phyloP scores from a whole-genome alignment of 345 rosid species.

The Pugionium cornutum region DNA sequence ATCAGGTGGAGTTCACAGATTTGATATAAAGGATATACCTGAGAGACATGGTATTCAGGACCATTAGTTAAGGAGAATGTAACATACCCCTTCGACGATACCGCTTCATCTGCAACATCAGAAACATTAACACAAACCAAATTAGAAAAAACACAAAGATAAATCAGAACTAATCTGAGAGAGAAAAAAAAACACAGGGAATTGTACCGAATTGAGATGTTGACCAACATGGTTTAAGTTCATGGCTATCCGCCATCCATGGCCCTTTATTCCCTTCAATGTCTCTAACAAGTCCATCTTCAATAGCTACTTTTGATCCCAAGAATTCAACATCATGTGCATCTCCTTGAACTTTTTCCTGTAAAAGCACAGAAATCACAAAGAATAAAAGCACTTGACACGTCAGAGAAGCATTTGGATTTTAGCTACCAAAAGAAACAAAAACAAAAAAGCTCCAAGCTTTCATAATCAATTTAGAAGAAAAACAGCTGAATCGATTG shows the following conservation, averaged over 20 bases:
- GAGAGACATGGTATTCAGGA: too few species aligned
- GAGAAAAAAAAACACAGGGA: neutral
- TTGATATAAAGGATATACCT: too few species aligned
- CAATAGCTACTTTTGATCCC: conserved; percentile 51
- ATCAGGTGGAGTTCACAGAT: too few species aligned
- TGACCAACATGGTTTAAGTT: conserved; percentile 76
- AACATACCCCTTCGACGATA: too few species aligned
- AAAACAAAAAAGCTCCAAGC: conserved; percentile 13
- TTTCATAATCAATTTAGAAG: conserved; percentile 11
- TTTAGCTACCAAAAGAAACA: conserved; percentile 6
- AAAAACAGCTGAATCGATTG: conserved; percentile 4
- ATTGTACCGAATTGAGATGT: conserved; percentile 52
- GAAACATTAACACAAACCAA: conserved; percentile 9
- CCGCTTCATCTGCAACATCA: conserved; percentile 30
- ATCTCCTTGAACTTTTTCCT: conserved; percentile 74
- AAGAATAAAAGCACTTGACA: neutral
- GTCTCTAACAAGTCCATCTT: conserved; percentile 50
- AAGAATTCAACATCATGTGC: conserved; percentile 58
- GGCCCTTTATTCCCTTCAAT: conserved; percentile 55
- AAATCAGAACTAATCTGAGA: neutral
- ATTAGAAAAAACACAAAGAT: neutral
- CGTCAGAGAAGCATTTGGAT: conserved; percentile 3
- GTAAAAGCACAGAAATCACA: conserved; percentile 17
- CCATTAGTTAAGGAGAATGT: too few species aligned
- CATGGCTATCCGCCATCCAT: conserved; percentile 66